Evolutionary conservation across 1,284 basidiomycete genomes (phyloP).

Genomic region (Caloboletus inedulis): DNA sequence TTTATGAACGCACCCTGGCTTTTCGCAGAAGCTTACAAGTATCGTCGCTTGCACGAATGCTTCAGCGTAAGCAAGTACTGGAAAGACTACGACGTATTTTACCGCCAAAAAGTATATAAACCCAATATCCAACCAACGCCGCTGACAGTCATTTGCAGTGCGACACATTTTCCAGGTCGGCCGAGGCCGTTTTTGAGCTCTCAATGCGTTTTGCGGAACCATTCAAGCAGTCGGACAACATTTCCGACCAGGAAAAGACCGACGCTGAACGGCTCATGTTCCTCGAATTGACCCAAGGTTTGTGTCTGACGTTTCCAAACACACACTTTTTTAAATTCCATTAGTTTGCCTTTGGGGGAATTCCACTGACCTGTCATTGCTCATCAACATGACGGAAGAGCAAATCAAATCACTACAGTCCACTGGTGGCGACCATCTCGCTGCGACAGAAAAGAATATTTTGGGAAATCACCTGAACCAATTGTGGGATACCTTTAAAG

Average conservation of each 20-base stretch:
- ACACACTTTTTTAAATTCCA: not conserved
- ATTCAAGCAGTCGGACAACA: slow-evolving; percentile 59
- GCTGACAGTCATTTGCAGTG: slow-evolving; percentile 49
- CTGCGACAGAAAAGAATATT: slow-evolving; percentile 95
- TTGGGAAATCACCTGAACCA: slow-evolving; percentile 79
- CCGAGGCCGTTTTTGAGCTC: slow-evolving; percentile 92
- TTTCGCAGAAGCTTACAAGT: slow-evolving; percentile 98
- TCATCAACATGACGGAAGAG: slow-evolving; percentile 99
- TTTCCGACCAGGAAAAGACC: slow-evolving; percentile 56
- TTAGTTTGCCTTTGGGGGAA: slow-evolving; percentile 93
- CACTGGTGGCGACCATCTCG: slow-evolving; percentile 92
- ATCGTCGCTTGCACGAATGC: slow-evolving; percentile 92
- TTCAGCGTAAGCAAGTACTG: slow-evolving; percentile 93
- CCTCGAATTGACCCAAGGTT: slow-evolving; percentile 87
- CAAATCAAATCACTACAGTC: slow-evolving; percentile 98
- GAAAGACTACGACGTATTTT: slow-evolving; percentile 88
- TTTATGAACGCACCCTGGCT: slow-evolving; percentile 97
- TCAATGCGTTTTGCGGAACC: slow-evolving; percentile 91
- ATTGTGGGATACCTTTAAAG: slow-evolving; percentile 81
- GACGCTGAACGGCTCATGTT: slow-evolving; percentile 91
- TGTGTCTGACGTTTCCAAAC: slow-evolving; percentile 10
- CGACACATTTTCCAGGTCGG: slow-evolving; percentile 93
- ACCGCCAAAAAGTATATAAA: slow-evolving; percentile 76
- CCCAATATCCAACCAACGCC: not conserved
- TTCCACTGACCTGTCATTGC: slow-evolving; percentile 92